Evolutionary conservation across 2,329 filamentous ascomycete species (phyloP).

Genomic region (Botrytis medusae): DNA sequence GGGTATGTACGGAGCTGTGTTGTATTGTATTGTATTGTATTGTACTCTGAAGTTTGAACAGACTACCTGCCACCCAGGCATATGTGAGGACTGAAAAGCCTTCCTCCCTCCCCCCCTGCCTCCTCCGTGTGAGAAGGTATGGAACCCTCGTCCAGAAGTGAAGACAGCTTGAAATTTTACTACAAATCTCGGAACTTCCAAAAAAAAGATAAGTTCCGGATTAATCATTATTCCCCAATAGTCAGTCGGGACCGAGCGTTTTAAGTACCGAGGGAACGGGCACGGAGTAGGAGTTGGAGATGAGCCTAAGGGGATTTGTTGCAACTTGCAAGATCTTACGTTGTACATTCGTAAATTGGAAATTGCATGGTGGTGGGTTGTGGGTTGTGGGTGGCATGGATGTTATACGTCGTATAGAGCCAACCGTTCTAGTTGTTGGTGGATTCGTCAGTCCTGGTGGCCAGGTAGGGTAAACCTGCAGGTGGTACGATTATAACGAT

Average conservation of each 20-base stretch:
- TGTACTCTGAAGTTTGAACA: not conserved
- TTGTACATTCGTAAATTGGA: not conserved
- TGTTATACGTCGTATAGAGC: conserved; percentile 8
- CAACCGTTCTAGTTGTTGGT: conserved; percentile 9
- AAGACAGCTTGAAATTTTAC: not conserved
- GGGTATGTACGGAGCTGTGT: not conserved
- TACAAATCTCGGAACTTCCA: not conserved
- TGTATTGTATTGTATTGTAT: not conserved
- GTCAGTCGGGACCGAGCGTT: conserved; percentile 15
- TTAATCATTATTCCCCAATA: not conserved
- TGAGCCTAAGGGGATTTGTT: not conserved
- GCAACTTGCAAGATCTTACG: not conserved
- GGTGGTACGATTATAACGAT: conserved; percentile 5
- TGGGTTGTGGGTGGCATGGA: not conserved
- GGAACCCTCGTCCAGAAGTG: not conserved
- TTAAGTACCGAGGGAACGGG: conserved; percentile 4
- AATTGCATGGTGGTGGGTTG: not conserved
- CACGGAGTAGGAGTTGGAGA: not conserved
- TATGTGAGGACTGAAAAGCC: no score
- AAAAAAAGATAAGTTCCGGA: not conserved
- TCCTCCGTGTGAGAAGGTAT: not conserved
- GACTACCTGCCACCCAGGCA: no score
- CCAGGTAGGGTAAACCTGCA: not conserved
- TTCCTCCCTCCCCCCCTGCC: not conserved
- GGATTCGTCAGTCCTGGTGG: not conserved